Evolutionary conservation across 208 protist genomes (phyloP).

Genomic region (Strigomonas culicis): DNA sequence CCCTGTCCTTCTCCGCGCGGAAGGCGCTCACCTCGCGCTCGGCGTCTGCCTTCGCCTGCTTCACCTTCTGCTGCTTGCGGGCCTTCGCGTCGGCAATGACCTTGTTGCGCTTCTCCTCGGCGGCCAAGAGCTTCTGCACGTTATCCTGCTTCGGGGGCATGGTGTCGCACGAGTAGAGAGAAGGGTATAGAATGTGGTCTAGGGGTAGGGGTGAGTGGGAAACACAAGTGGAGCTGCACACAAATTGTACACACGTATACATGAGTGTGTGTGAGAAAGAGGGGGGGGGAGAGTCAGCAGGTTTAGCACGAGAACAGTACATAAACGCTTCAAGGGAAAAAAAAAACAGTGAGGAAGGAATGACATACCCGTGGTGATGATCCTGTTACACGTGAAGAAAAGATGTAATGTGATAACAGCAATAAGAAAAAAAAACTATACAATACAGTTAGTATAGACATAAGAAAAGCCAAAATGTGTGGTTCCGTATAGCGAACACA

Average conservation of each 20-base stretch:
- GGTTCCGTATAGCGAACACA: no score
- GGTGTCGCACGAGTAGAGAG: no score
- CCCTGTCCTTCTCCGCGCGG: constrained; percentile 59
- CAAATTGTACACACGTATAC: background rate
- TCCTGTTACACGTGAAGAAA: no score
- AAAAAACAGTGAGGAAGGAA: constrained; percentile 4
- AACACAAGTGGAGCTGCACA: background rate
- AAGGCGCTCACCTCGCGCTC: constrained; percentile 79
- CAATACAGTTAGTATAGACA: background rate
- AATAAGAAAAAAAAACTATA: background rate
- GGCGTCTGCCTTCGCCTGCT: constrained; percentile 81
- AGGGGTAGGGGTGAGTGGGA: no score
- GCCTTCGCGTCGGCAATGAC: constrained; percentile 78
- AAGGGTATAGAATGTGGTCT: no score
- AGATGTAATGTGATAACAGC: background rate
- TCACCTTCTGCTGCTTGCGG: constrained; percentile 78
- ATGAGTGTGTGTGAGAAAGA: background rate
- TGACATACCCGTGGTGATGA: no score
- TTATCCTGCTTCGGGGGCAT: constrained; percentile 88
- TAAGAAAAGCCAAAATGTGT: no score
- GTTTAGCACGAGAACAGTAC: background rate
- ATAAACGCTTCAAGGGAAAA: constrained; percentile 1
- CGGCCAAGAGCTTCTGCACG: constrained; percentile 81
- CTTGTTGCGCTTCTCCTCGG: constrained; percentile 82
- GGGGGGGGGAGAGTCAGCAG: background rate